phyloP scores from a whole-genome alignment of 1,284 basidiomycete genomes.

The Earliella scabrosa region DNA sequence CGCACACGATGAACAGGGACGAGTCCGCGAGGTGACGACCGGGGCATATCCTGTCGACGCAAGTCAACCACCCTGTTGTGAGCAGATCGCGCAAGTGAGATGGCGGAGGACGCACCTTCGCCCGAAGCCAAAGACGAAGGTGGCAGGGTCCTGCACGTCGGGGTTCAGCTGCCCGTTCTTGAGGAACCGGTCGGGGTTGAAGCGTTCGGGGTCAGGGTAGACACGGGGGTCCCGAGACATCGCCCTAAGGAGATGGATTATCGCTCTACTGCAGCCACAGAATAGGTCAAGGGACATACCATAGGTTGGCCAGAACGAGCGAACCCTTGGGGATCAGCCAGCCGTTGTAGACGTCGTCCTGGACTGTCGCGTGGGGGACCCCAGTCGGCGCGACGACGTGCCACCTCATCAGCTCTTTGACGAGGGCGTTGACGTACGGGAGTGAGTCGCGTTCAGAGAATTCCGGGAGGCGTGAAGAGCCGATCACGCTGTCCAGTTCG shows the following conservation, averaged over 20 bases:
- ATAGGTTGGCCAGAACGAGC: slow-evolving; percentile 3
- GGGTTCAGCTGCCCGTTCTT: slow-evolving; percentile 12
- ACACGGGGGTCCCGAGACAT: slow-evolving; percentile 15
- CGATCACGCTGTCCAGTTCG: slow-evolving; percentile 37
- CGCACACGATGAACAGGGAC: slow-evolving; percentile 3
- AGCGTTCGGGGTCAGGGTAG: slow-evolving; percentile 23
- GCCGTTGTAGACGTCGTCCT: slow-evolving; percentile 14
- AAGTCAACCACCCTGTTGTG: too few species aligned
- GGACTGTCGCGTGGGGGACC: background rate
- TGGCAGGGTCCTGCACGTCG: background rate
- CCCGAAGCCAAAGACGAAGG: slow-evolving; percentile 14
- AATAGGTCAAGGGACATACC: slow-evolving; percentile 8
- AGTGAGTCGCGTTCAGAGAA: slow-evolving; percentile 32
- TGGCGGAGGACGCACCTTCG: slow-evolving; percentile 17
- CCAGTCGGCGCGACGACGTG: slow-evolving; percentile 19
- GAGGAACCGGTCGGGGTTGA: slow-evolving; percentile 25
- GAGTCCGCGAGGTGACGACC: slow-evolving; percentile 19
- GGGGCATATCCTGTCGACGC: slow-evolving; percentile 24
- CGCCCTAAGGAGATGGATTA: slow-evolving; percentile 5
- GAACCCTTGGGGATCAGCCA: slow-evolving; percentile 10
- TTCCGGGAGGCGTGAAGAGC: slow-evolving; percentile 31
- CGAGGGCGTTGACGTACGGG: slow-evolving; percentile 35
- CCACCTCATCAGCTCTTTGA: slow-evolving; percentile 40
- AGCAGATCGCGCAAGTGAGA: too few species aligned
- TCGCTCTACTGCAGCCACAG: background rate